Conservation (phyloP, 805 yeast genomes). For the Starmerella floricola region DNA sequence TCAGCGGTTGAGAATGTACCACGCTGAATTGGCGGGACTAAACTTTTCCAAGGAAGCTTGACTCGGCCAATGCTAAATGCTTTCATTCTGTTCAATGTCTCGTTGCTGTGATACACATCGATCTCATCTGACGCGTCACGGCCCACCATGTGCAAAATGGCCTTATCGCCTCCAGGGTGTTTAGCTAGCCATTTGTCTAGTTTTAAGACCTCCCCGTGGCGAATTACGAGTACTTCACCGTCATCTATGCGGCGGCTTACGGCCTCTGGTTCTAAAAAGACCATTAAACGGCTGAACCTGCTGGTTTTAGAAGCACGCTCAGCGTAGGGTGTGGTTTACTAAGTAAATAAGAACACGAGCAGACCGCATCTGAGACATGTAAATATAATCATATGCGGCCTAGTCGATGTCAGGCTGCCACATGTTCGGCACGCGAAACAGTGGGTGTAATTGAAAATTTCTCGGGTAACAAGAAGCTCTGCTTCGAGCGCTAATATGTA, state of each 20-base stretch:
- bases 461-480: no score
- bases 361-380: no score
- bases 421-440: no score
- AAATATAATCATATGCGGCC: no score
- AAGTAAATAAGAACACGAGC: no score
- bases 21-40: conserved; percentile 84
- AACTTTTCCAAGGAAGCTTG: conserved; percentile 54
- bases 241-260: conserved; percentile 48
- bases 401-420: no score
- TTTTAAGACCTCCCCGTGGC: conserved; percentile 46
- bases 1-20: conserved; percentile 37
- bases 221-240: conserved; percentile 63
- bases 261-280: conserved; percentile 33
- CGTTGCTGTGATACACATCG: conserved; percentile 65
- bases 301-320: no score
- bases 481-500: no score
- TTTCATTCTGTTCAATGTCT: conserved; percentile 40
- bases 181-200: conserved; percentile 56
- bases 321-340: neutral
- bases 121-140: conserved; percentile 86
- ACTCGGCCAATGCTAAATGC: conserved; percentile 56
- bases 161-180: conserved; percentile 87
- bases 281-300: neutral
- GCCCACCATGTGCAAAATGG: conserved; percentile 74
- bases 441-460: no score